Base-by-base conservation (phyloP, 768 basidiomycete genomes). In the Tulasnella calospora region DNA sequence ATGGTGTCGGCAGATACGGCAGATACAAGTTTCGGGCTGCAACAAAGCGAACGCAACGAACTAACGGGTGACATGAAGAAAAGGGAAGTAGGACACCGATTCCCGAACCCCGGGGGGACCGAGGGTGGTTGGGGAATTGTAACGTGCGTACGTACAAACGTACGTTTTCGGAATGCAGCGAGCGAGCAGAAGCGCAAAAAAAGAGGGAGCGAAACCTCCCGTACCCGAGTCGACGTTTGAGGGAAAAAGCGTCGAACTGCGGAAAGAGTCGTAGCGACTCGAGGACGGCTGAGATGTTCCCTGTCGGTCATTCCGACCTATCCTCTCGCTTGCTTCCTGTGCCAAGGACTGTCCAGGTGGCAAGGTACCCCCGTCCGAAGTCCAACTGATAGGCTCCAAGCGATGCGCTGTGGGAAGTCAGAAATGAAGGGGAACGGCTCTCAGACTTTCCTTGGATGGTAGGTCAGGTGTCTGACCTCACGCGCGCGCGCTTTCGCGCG, bases 81-180 rank as follows among this genome's bases (percentile, higher is more conserved):
- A 67, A 33, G 30, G 30, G 30, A 15, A 67, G 13, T 35, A 10
- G 6, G 30, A 67, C 27, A 67, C 61, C 61, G 61, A 67, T 30
- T 33, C 61, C 61, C 61, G 61, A 67, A 30, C 21, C n/a, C 61
- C 61, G 61, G 61, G 21, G 61, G 61, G 8, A 35, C 61, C 61
- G 61, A 67, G 61, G 27, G 61, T 27, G n/a, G n/a, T 3, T 67
- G 8, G 57, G 57, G 57, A 27, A 67, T 67, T 67, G 61, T 67
- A 67, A 67, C 61, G 30, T 6, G 19, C 30, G 30, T 67, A 67
- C 61, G 61, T 51, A 67, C 61, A 15, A 15, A 15, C 61, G 61
- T 67, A 67, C 61, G 61, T 67, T 67, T 67, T 30, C 61, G 61
- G 61, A 67, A 67, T 67, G 61, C 61, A 30, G 61, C 61, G 61